Evolutionary conservation across 768 basidiomycete species (phyloP).

Genomic region (Mycena belliarum): DNA sequence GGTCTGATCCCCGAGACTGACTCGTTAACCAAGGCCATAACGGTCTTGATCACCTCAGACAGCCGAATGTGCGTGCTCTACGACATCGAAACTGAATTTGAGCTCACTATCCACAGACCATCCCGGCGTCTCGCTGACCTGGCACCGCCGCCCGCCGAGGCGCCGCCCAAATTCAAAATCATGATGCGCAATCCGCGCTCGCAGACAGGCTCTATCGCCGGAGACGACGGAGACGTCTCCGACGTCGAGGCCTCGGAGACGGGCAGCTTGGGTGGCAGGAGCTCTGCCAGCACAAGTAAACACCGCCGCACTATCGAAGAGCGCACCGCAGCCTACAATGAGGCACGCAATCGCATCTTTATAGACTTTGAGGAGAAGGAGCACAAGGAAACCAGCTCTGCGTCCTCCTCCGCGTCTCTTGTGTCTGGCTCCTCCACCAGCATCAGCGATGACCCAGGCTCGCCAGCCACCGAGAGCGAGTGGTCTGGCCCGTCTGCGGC

Average conservation of each 20-base stretch:
- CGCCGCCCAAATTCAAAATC: constrained; percentile 84
- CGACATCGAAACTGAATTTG: constrained; percentile 12
- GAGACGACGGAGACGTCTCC: constrained; percentile 76
- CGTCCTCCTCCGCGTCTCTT: constrained; percentile 73
- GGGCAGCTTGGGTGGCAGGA: constrained; percentile 73
- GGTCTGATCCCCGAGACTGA: constrained; percentile 73
- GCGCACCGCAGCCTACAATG: constrained; percentile 87
- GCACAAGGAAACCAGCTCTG: constrained; percentile 71
- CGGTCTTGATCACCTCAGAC: constrained; percentile 56
- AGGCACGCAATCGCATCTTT: constrained; percentile 84
- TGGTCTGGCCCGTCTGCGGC: constrained; percentile 62
- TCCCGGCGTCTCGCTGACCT: constrained; percentile 70
- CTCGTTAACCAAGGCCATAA: constrained; percentile 60
- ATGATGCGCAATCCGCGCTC: constrained; percentile 78
- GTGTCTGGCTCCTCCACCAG: constrained; percentile 64
- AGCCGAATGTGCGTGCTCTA: constrained; percentile 69
- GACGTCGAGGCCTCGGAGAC: constrained; percentile 80
- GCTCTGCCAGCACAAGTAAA: constrained; percentile 61
- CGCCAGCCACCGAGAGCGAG: constrained; percentile 80
- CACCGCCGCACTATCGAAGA: constrained; percentile 81
- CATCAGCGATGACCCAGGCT: constrained; percentile 63
- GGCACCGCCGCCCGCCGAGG: constrained; percentile 68
- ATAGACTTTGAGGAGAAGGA: constrained; percentile 79
- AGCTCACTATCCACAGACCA: constrained; percentile 51
- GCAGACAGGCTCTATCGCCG: constrained; percentile 70